Conservation (phyloP, 306 rosid genomes). For the Fragaria nilgerrensis region DNA sequence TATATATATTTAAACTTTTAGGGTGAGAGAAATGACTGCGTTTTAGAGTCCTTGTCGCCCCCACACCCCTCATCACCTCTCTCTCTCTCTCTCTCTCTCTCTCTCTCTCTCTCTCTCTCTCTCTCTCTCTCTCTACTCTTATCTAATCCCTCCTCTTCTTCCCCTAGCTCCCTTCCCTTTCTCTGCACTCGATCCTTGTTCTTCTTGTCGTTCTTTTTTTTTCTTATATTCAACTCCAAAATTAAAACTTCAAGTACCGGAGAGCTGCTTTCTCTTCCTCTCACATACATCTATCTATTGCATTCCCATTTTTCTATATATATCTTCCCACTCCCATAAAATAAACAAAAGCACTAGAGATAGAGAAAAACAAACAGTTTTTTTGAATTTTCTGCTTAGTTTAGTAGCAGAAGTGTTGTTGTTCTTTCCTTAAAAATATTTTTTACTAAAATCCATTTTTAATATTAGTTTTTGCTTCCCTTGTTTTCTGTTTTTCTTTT, state of each 20-base stretch:
- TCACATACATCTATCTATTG: background rate
- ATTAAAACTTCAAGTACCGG: constrained; percentile 17
- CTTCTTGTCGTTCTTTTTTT: constrained; percentile 17
- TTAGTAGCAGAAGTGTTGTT: background rate
- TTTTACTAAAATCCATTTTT: constrained; percentile 26
- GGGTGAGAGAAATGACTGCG: constrained; percentile 58
- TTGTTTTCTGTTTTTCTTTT: constrained; percentile 61
- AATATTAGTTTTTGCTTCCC: constrained; percentile 39
- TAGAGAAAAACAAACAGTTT: constrained; percentile 26
- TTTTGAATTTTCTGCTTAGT: constrained; percentile 17
- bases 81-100: constrained; percentile 21
- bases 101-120: constrained; percentile 20
- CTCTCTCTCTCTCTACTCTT: constrained; percentile 17
- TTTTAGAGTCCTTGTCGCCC: constrained; percentile 37
- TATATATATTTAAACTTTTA: constrained; percentile 37
- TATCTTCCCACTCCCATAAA: constrained; percentile 43
- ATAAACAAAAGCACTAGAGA: constrained; percentile 29
- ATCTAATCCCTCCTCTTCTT: constrained; percentile 8
- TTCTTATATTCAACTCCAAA: constrained; percentile 24
- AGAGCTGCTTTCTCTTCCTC: background rate
- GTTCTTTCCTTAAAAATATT: constrained; percentile 10
- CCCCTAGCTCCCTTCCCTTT: constrained; percentile 32
- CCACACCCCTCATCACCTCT: background rate
- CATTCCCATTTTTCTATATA: background rate
- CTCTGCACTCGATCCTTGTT: constrained; percentile 47